Conservation (phyloP, 1,284 basidiomycete species). For the Vanrija humicola region DNA sequence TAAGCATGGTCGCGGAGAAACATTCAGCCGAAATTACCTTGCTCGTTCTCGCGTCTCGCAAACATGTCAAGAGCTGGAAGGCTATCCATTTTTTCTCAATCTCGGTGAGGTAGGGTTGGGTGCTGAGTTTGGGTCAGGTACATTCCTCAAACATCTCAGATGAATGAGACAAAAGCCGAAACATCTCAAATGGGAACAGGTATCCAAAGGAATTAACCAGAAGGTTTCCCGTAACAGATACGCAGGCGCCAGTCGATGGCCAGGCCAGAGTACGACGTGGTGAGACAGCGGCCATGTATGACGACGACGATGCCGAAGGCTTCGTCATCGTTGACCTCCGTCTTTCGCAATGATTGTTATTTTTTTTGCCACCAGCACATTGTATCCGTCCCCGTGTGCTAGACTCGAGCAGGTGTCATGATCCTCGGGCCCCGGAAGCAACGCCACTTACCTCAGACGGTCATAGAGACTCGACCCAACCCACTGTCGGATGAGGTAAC, state of each 20-base stretch:
- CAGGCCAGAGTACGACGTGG: background rate
- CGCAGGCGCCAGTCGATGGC: background rate
- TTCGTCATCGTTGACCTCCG: too few species aligned
- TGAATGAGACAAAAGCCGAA: background rate
- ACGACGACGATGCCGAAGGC: too few species aligned
- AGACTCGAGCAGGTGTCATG: too few species aligned
- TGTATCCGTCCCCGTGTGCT: too few species aligned
- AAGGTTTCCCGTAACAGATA: too few species aligned
- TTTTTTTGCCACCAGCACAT: too few species aligned
- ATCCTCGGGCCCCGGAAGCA: too few species aligned
- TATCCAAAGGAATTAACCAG: too few species aligned
- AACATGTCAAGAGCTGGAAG: constrained; percentile 83
- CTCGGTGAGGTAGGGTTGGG: constrained; percentile 83
- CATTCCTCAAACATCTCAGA: constrained; percentile 1
- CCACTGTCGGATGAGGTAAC: constrained; percentile 94
- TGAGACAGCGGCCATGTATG: background rate
- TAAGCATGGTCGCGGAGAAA: background rate
- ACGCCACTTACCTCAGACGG: constrained; percentile 74
- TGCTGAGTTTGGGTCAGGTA: constrained; percentile 55
- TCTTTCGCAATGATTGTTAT: too few species aligned
- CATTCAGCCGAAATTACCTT: constrained; percentile 45
- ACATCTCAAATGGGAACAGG: too few species aligned
- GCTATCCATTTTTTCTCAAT: constrained; percentile 99
- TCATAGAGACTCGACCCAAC: constrained; percentile 93
- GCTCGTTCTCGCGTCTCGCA: constrained; percentile 75